Base-by-base conservation (phyloP, 257 asterid genomes). In the Eucommia ulmoides region DNA sequence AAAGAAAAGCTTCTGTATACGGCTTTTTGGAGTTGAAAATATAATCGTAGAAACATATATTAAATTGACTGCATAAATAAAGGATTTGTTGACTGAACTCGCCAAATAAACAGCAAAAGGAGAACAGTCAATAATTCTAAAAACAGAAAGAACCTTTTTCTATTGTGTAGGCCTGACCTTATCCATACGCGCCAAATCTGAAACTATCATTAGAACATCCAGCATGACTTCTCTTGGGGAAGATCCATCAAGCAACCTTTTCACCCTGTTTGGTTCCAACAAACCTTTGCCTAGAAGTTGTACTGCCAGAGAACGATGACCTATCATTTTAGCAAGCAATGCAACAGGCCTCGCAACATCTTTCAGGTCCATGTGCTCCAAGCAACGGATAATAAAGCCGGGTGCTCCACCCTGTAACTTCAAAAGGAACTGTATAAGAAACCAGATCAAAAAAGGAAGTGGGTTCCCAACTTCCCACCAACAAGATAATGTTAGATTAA, bases 111-210 rank as follows among this genome's bases (percentile, higher is more conserved):
- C 48, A 16, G 48, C 19, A 18, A 42, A 42, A 16, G 19, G 6
- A 12, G 8, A 26, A 26, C 38, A 26, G 38, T 6, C 12, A 26
- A 26, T 26, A 26, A 26, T 26, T 26, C 6, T 26, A 26, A 4
- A 12, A 4, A 26, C 38, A 26, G 38, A 6, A 26, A 26, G 12
- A 26, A 12, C 38, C 38, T 4, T 6, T 26, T n/a, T n/a, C n/a
- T n/a, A n/a, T n/a, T n/a, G n/a, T n/a, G n/a, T n/a, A n/a, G n/a
- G n/a, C n/a, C 41, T 57, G 69, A 91, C 98, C 96, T 91, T 83
- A 70, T 86, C 92, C 98, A 86, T 86, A 59, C 96, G 93, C 66
- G 98, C 98, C 51, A 91, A 62, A 68, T 91, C 98, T 63, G 98
- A 91, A 64, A 86, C 62, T 68, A 91, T 79, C 96, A 86, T 91